Base-by-base conservation (phyloP, 2,329 filamentous ascomycete genomes). In the Penicillium sclerotiorum region DNA sequence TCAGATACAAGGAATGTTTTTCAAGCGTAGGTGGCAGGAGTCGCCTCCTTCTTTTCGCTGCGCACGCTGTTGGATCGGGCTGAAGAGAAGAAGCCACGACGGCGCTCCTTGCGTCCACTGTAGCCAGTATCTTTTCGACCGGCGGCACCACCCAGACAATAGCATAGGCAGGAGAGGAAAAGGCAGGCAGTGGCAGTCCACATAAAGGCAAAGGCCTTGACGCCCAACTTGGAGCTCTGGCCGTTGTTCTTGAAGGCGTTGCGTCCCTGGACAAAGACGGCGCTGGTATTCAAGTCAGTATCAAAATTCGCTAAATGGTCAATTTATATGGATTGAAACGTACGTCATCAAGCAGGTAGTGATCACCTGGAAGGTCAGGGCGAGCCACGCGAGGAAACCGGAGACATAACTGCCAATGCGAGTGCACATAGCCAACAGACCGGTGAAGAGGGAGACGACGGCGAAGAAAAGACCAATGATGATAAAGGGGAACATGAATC, bases 401-500 rank as follows among this genome's bases (percentile, higher is more conserved):
- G 80, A 81, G 15, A 86, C 41, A 49, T 71, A 76, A 61, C 71
- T 68, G 50, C 73, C 74, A 35, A 84, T 72, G 49, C 80, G 76
- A 4, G 78, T 77, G 65, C 80, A 83, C 33, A 80, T 69, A 17
- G 75, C 72, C 47, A 77, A 59, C 8, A 76, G 58, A 8, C 79
- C 76, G 22, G 71, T 70, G 51, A 79, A 65, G 13, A 80, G 69
- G 2, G 75, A 72, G 47, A 66, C 55, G 12, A 74, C 71, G 38
- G 68, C 82, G 70, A 95, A 94, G 78, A 96, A 85, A 30, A 96
- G 81, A 15, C 85, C 84, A 58, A 97, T 86, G 49, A 97, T 77
- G 76, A 89, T 89, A 73, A 96, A 94, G 30, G 92, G 90, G 82
- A 93, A 97, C 71, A 90, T 88, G 77, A 96, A 96, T 33, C 93